A percentile compares a stretch with the other conserved stretches of the same genome.
phyloP scores from a whole-genome alignment of 805 yeast species.

The Candida vaughaniae region DNA sequence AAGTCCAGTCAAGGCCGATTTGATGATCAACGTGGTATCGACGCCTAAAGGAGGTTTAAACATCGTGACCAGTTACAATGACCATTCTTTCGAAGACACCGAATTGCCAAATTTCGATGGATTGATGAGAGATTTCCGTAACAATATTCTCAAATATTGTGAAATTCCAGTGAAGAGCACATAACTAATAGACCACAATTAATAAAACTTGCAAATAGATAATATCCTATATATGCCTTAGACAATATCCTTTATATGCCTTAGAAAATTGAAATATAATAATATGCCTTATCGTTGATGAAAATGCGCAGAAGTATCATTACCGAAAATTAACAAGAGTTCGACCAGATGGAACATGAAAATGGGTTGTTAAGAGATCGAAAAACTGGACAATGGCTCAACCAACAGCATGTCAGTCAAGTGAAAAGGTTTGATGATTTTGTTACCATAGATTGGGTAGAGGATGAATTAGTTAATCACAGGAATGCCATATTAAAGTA shows the following conservation, averaged over 20 bases:
- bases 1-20: slow-evolving; percentile 34
- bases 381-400: slow-evolving; percentile 37
- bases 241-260: too few relatives aligned
- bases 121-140: slow-evolving; percentile 18
- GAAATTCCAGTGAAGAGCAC: too few relatives aligned
- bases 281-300: too few relatives aligned
- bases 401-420: slow-evolving; percentile 34
- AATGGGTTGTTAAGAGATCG: slow-evolving; percentile 18
- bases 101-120: slow-evolving; percentile 23
- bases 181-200: too few relatives aligned
- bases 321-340: too few relatives aligned
- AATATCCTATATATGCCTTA: too few relatives aligned
- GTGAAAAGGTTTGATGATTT: slow-evolving; percentile 59
- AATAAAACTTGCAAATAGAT: too few relatives aligned
- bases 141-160: slow-evolving; percentile 17
- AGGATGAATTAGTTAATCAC: slow-evolving; percentile 56
- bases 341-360: slow-evolving; percentile 6
- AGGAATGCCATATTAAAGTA: slow-evolving; percentile 24
- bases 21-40: slow-evolving; percentile 31
- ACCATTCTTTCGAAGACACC: slow-evolving; percentile 24
- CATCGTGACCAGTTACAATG: slow-evolving; percentile 30
- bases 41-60: slow-evolving; percentile 33
- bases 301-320: too few relatives aligned
- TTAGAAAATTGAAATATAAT: too few relatives aligned
- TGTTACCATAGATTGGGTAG: slow-evolving; percentile 68